phyloP scores from a whole-genome alignment of 2,329 filamentous ascomycete genomes.

The Calonectria crousiana region DNA sequence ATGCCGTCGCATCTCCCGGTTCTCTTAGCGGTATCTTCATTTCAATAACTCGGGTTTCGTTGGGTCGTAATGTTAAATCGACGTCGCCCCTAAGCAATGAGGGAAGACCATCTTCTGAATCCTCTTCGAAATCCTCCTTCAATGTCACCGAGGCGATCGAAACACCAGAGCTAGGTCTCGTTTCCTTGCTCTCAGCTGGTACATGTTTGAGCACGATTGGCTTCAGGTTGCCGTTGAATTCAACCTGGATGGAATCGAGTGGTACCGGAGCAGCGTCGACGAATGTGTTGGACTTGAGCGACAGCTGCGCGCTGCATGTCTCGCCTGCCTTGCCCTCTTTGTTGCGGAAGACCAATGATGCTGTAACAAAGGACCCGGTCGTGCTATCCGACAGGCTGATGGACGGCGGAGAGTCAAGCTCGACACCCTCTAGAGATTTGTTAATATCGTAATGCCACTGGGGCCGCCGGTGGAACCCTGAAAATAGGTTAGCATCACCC shows the following conservation, averaged over 20 bases:
- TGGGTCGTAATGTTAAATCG: slow-evolving; percentile 75
- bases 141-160: slow-evolving; percentile 47
- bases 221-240: slow-evolving; percentile 70
- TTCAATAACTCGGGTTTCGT: slow-evolving; percentile 77
- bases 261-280: slow-evolving; percentile 63
- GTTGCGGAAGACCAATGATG: slow-evolving; percentile 69
- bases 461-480: slow-evolving; percentile 66
- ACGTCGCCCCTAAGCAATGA: slow-evolving; percentile 64
- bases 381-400: slow-evolving; percentile 65
- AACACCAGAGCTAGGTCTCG: slow-evolving; percentile 12
- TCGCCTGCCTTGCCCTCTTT: slow-evolving; percentile 74
- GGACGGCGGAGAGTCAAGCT: slow-evolving; percentile 57
- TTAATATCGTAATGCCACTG: slow-evolving; percentile 73
- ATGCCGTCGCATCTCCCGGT: slow-evolving; percentile 79
- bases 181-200: slow-evolving; percentile 22
- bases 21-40: slow-evolving; percentile 82
- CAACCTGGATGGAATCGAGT: slow-evolving; percentile 64
- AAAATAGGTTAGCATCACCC: slow-evolving; percentile 21
- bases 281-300: slow-evolving; percentile 68
- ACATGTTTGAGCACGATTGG: slow-evolving; percentile 65
- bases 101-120: slow-evolving; percentile 45
- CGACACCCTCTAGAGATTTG: slow-evolving; percentile 66
- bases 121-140: slow-evolving; percentile 45
- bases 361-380: slow-evolving; percentile 65
- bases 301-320: slow-evolving; percentile 67